A percentile compares a stretch with the other conserved stretches of the same genome.
Conservation (phyloP, 139 green algal species). For the Chlamydomonas incerta region DNA sequence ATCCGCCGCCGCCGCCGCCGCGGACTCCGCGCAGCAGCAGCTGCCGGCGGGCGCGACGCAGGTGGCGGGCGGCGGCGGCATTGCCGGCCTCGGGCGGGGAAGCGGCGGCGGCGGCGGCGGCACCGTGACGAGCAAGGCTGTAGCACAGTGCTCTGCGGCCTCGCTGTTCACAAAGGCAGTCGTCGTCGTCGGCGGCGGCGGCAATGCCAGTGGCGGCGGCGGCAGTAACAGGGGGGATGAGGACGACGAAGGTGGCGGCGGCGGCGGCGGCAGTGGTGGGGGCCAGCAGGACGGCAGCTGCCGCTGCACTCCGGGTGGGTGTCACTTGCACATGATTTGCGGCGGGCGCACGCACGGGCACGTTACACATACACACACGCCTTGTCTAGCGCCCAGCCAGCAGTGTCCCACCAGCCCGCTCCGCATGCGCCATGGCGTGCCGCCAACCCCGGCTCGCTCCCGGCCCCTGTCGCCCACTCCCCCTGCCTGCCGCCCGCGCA, state of each 20-base stretch:
- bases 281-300: not conserved
- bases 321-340: too few species aligned
- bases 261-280: not conserved
- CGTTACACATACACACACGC: too few species aligned
- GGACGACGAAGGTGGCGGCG: not conserved
- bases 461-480: too few species aligned
- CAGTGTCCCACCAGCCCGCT: too few species aligned
- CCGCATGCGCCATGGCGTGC: too few species aligned
- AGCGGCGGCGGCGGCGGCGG: not conserved
- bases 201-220: not conserved
- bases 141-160: constrained; percentile 2
- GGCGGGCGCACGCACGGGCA: too few species aligned
- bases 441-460: too few species aligned
- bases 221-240: not conserved
- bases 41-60: too few species aligned
- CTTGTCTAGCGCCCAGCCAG: too few species aligned
- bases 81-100: too few species aligned
- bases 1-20: not conserved
- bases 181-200: not conserved
- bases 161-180: not conserved
- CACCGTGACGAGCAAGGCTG: not conserved
- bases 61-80: too few species aligned
- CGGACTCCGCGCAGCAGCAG: too few species aligned
- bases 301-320: not conserved
- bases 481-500: not conserved